Base-by-base conservation (phyloP, 2,329 filamentous ascomycete genomes). In the Exophiala sp. region DNA sequence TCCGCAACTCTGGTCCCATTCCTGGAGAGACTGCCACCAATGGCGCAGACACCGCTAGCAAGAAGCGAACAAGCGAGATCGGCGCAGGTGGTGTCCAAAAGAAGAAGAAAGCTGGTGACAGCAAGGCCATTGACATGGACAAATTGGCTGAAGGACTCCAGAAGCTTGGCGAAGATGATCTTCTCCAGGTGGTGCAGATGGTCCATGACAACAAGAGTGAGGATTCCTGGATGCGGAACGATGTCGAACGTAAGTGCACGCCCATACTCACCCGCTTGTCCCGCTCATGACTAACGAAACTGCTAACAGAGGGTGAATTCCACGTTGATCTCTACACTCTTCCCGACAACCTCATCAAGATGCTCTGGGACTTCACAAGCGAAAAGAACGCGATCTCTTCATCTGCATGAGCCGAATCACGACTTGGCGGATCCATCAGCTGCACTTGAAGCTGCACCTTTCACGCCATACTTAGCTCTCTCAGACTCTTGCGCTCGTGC, bases 261-360 rank as follows among this genome's bases (percentile, higher is more conserved):
- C 35, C 52, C 11, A 47, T 24, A 36, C 36, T 29, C 57, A n/a
- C 14, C 10, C 38, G 7, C 41, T 34, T 52, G 29, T 42, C 35
- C 21, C 38, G 38, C 14, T 49, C 35, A 38, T 48, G 16, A 49
- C 39, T 41, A 8, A 66, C 70, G 71, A 66, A 72, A 66, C 24
- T 29, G 69, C 18, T 46, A 44, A 46, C 66, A 89, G 91, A 91
- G 67, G 94, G 94, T 67, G 94, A 99, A 75, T 99, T 99, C 76
- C 94, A 96, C 57, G 92, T 99, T 64, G 94, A 99, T 68, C 81
- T 99, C 54, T 97, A 96, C 75, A 97, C 94, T n/a, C 84, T 99
- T 61, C 91, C 94, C 1, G 94, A 97, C 62, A 75, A 77, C 24
- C 80, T 97, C 35, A 87, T 94, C 69, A 95, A 94, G 72, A 91